These are phyloP conservation scores for Fusarium sp. DNA, from an alignment of 2,329 filamentous ascomycete species.

Conservation along the genomic window DNA sequence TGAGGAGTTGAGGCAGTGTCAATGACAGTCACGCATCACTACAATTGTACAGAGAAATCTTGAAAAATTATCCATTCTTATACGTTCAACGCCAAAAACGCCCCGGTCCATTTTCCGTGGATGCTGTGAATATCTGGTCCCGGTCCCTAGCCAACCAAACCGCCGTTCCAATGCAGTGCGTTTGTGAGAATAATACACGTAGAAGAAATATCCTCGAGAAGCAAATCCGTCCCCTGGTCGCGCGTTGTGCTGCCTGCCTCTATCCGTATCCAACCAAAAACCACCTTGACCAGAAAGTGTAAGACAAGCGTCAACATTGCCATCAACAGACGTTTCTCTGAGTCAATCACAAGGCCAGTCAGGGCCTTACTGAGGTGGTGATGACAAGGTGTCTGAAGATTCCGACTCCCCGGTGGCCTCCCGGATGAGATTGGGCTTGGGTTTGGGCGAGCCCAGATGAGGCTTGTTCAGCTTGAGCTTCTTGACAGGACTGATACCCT, in stretches of 20 bases:
- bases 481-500: slow-evolving; percentile 55
- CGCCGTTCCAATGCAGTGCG: slow-evolving; percentile 44
- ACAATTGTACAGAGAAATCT: neutral
- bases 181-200: slow-evolving; percentile 44
- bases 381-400: slow-evolving; percentile 68
- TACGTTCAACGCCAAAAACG: slow-evolving; percentile 44
- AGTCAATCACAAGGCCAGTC: neutral
- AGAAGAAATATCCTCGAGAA: slow-evolving; percentile 28
- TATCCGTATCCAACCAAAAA: slow-evolving; percentile 45
- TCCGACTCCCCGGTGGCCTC: slow-evolving; percentile 66
- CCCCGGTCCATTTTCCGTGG: slow-evolving; percentile 45
- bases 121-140: slow-evolving; percentile 45
- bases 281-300: slow-evolving; percentile 6
- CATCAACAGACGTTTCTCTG: neutral
- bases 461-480: slow-evolving; percentile 60
- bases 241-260: slow-evolving; percentile 36
- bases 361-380: slow-evolving; percentile 55
- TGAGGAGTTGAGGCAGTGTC: slow-evolving; percentile 26
- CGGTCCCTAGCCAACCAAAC: slow-evolving; percentile 43
- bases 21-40: neutral
- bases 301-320: slow-evolving; percentile 4
- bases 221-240: slow-evolving; percentile 23
- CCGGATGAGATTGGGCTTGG: slow-evolving; percentile 58
- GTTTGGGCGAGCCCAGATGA: slow-evolving; percentile 60
- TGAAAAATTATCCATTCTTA: slow-evolving; percentile 40